Conservation (phyloP, 768 basidiomycete genomes). For the Ephemerocybe angulata region DNA sequence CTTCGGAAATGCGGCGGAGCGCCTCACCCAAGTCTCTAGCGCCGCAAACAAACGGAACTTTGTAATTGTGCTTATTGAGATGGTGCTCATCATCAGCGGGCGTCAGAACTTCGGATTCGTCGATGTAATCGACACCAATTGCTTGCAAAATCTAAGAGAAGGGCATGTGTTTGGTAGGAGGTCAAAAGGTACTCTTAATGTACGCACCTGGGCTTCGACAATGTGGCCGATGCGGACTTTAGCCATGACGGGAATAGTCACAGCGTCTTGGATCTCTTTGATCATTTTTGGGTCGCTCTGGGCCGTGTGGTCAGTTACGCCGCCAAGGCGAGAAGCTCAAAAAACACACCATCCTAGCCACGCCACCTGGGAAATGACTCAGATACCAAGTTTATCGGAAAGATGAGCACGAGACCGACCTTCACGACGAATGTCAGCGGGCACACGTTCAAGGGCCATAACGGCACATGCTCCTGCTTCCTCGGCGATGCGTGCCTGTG, state of each 20-base stretch:
- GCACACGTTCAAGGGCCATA: constrained; percentile 94
- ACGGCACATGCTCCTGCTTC: constrained; percentile 97
- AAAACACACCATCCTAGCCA: constrained; percentile 84
- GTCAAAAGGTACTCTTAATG: neutral
- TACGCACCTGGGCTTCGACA: constrained; percentile 84
- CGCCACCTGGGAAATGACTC: constrained; percentile 53
- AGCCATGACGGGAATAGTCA: constrained; percentile 96
- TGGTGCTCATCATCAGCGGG: constrained; percentile 95
- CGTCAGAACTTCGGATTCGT: constrained; percentile 92
- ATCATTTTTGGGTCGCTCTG: constrained; percentile 95
- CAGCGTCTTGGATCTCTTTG: constrained; percentile 91
- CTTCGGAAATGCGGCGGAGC: constrained; percentile 92
- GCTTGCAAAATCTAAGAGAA: constrained; percentile 96
- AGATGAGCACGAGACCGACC: constrained; percentile 30
- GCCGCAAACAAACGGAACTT: constrained; percentile 95
- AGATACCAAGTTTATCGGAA: neutral
- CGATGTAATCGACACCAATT: constrained; percentile 94
- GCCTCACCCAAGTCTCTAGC: constrained; percentile 95
- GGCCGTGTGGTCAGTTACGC: constrained; percentile 11
- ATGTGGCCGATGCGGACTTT: constrained; percentile 97
- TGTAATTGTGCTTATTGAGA: constrained; percentile 95
- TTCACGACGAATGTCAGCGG: constrained; percentile 87
- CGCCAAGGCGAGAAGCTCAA: neutral
- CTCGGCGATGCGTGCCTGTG: constrained; percentile 90
- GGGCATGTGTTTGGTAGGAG: neutral